Percentiles rank a stretch among this genome's conserved stretches.
Evolutionary conservation across 257 asterid species (phyloP).

Genomic region (Salvia hispanica): DNA sequence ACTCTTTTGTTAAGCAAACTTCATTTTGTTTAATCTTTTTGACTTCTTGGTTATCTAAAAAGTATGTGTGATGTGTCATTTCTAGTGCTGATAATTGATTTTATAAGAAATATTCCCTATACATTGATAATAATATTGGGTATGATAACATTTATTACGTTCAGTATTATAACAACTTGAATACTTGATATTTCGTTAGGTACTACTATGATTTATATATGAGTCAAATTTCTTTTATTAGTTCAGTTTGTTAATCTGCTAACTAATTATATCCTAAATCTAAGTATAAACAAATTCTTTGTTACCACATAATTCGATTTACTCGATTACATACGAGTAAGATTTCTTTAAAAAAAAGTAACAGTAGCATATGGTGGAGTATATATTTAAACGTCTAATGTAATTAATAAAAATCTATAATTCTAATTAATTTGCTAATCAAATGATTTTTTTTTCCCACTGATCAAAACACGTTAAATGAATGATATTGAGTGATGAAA

Average conservation of each 20-base stretch:
- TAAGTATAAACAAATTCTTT: background rate
- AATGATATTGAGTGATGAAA: no score
- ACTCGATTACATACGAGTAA: background rate
- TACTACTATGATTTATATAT: background rate
- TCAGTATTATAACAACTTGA: background rate
- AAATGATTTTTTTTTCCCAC: no score
- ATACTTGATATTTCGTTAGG: background rate
- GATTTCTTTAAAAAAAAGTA: no score
- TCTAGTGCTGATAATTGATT: conserved; percentile 2
- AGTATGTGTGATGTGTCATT: background rate
- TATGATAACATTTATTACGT: background rate
- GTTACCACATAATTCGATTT: background rate
- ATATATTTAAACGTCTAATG: no score
- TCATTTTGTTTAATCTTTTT: conserved; percentile 12
- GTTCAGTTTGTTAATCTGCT: background rate
- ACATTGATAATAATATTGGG: background rate
- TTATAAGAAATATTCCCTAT: background rate
- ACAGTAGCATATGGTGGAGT: no score
- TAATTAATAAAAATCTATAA: no score
- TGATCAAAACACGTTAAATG: background rate
- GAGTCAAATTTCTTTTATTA: background rate
- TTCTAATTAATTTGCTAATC: no score
- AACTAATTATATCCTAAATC: background rate
- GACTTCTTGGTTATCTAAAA: conserved; percentile 22
- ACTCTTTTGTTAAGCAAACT: conserved; percentile 21